phyloP scores from a whole-genome alignment of 2,329 filamentous ascomycete species.

The Aureobasidium lini region DNA sequence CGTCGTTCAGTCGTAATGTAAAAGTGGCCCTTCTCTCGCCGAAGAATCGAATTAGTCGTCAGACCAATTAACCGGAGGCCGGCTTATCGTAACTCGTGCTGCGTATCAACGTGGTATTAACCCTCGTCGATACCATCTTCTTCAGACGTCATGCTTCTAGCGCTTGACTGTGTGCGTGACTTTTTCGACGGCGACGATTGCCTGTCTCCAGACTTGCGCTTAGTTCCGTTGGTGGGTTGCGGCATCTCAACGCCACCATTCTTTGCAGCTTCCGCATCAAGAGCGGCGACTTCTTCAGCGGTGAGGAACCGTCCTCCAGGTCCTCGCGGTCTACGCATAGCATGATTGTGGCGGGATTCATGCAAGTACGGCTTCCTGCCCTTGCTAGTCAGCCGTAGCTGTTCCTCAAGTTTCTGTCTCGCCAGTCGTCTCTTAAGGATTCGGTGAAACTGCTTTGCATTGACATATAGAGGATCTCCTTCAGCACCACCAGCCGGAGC shows the following conservation, averaged over 20 bases:
- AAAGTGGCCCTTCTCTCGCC: neutral
- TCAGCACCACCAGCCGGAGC: conserved; percentile 61
- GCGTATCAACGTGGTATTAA: neutral
- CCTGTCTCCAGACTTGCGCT: conserved; percentile 40
- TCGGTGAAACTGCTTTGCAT: conserved; percentile 96
- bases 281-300: conserved; percentile 86
- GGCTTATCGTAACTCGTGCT: conserved; percentile 9
- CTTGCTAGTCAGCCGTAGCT: conserved; percentile 84
- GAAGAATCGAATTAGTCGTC: neutral
- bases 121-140: conserved; percentile 34
- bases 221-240: conserved; percentile 29
- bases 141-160: conserved; percentile 18
- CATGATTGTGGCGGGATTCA: conserved; percentile 95
- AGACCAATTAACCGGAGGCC: neutral
- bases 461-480: conserved; percentile 93
- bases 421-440: conserved; percentile 92
- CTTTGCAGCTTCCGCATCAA: conserved; percentile 37
- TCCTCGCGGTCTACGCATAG: conserved; percentile 89
- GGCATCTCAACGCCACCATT: conserved; percentile 28
- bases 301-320: conserved; percentile 94
- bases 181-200: conserved; percentile 19
- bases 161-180: conserved; percentile 18
- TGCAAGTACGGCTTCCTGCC: conserved; percentile 95
- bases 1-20: conserved; percentile 5
- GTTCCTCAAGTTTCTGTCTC: conserved; percentile 87